Conservation (phyloP, 768 basidiomycete genomes). For the Kondoa subrosea region DNA sequence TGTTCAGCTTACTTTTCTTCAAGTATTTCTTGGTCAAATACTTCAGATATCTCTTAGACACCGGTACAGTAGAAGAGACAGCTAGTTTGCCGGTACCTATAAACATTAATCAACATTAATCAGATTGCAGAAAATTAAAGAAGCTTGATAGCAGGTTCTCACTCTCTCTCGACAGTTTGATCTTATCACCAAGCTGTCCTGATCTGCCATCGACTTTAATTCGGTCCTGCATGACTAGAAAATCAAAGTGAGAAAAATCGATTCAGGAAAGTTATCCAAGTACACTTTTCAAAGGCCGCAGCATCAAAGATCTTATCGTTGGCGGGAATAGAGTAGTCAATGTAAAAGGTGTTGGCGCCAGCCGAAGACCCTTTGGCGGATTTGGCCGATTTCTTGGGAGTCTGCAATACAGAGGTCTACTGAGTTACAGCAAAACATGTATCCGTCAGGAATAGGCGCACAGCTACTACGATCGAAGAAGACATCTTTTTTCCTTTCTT, state of each 20-base stretch:
- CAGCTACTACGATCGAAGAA: too few species aligned
- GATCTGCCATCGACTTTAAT: constrained; percentile 85
- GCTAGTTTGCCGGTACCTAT: constrained; percentile 64
- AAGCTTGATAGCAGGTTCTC: constrained; percentile 29
- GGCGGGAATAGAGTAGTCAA: constrained; percentile 74
- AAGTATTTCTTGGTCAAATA: constrained; percentile 87
- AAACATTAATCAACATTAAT: background rate
- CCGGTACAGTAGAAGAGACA: constrained; percentile 66
- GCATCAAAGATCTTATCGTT: constrained; percentile 35
- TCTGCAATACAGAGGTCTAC: too few species aligned
- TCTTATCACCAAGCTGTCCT: constrained; percentile 73
- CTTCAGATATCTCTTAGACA: constrained; percentile 92
- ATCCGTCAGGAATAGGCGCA: too few species aligned
- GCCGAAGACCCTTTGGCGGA: background rate
- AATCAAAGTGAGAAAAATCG: background rate
- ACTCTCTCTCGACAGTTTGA: constrained; percentile 81
- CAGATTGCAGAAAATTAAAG: background rate
- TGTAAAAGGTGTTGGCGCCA: constrained; percentile 47
- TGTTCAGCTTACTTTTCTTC: background rate
- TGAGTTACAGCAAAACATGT: too few species aligned
- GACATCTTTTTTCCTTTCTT: too few species aligned
- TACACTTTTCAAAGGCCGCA: constrained; percentile 29
- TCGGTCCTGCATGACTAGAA: constrained; percentile 57
- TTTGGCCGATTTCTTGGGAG: too few species aligned
- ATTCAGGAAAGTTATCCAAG: background rate